Base-by-base conservation (phyloP, 768 basidiomycete genomes). In the Pholiota microspora region DNA sequence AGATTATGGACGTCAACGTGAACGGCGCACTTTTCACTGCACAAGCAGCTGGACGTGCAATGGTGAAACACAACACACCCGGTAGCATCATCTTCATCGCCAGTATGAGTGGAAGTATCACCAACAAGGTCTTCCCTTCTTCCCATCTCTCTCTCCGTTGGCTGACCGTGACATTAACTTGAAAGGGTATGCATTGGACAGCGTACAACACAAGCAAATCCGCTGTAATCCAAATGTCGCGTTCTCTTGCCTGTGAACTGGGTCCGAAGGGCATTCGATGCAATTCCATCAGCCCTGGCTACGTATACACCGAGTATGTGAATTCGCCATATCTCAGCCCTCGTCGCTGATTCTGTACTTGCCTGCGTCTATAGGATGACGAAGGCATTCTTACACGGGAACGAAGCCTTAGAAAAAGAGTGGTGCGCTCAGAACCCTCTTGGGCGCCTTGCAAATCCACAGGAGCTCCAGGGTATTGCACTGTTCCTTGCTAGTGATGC, bases 191-290 rank as follows among this genome's bases (percentile, higher is more conserved):
- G 57, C 76, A 80, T 15, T 89, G 84, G 85, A 77, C 83, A 32
- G 82, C 85, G 2, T 90, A 90, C 69, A 89, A 88, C 65, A 79
- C 81, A 18, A 83, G 81, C 68, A 91, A 90, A 70, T 76, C 84
- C 1, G 89, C 85, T n/a, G 84, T 91, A n/a, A 58, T 89, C 29
- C 89, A 91, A 70, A 87, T 89, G 84, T 81, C 74, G 2, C 82
- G 89, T 32, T 86, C 84, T 59, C 80, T 91, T 80, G 88, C 87
- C 2, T 87, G 85, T 64, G 89, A 91, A 62, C 77, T 90, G 1
- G 88, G 86, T 2, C 69, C 68, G n/a, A 73, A 83, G 60, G 69
- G 73, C 2, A 89, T 91, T 46, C 76, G 88, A 2, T 87, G 88
- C 56, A 91, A 91, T 65, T 72, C 80, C 3, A 71, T 91, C 53